A percentile compares a stretch with the other conserved stretches of the same genome.
Evolutionary conservation across 371 early-diverging fungal genomes (phyloP).

Genomic region (Zopfochytrium polystomum): DNA sequence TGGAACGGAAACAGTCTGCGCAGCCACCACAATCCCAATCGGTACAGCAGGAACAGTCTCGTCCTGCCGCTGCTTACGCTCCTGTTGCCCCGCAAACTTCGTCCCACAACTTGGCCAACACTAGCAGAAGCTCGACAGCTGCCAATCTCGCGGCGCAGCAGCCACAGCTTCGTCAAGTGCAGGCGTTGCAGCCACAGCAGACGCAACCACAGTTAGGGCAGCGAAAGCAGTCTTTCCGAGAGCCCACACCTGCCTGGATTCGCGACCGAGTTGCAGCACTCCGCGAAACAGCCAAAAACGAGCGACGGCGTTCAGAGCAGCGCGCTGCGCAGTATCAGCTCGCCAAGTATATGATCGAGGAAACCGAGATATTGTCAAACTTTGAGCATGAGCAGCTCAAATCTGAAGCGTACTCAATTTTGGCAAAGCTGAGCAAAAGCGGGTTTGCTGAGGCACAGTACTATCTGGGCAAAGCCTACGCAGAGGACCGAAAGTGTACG

Average conservation of each 20-base stretch:
- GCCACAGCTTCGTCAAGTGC: no score
- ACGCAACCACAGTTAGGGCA: no score
- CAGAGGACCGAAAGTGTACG: constrained; percentile 11
- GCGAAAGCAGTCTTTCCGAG: no score
- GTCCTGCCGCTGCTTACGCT: no score
- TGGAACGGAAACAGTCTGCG: no score
- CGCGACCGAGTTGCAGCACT: neutral
- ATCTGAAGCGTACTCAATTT: constrained; percentile 11
- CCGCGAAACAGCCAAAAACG: neutral
- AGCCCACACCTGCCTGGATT: neutral
- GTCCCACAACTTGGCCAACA: no score
- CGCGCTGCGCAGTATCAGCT: neutral
- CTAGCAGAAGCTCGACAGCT: no score
- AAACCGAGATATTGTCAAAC: neutral
- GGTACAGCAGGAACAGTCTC: no score
- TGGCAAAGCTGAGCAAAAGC: constrained; percentile 7
- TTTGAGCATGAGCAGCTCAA: neutral
- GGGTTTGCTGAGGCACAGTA: constrained; percentile 25
- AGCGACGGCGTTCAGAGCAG: neutral
- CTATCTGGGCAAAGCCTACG: constrained; percentile 19
- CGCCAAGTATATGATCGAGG: neutral
- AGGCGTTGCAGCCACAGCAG: no score
- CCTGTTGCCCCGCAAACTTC: no score
- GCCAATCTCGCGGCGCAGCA: no score
- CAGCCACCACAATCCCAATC: no score